A percentile compares a stretch with the other conserved stretches of the same genome.
Conservation (phyloP, 352 stramenopile genomes). For the Paralagenidium karlingii region DNA sequence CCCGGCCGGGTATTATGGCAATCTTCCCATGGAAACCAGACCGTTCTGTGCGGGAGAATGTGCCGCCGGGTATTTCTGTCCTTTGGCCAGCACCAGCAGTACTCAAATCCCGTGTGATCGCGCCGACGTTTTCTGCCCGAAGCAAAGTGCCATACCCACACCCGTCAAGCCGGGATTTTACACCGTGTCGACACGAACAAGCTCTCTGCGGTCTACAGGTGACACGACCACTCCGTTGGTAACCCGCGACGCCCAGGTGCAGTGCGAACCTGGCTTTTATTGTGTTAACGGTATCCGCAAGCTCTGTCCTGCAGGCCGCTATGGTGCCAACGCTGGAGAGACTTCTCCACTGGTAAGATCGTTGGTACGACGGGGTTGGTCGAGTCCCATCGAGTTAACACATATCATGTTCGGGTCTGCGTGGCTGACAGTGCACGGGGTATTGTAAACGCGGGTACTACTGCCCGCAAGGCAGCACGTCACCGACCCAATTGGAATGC, state of each 20-base stretch:
- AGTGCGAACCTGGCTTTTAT: constrained; percentile 57
- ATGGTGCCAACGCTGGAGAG: constrained; percentile 26
- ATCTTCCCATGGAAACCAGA: constrained; percentile 14
- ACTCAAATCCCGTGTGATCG: constrained; percentile 16
- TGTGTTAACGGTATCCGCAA: constrained; percentile 34
- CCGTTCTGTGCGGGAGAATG: constrained; percentile 26
- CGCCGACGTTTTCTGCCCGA: constrained; percentile 42
- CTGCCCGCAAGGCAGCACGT: constrained; percentile 36
- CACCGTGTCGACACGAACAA: constrained; percentile 9
- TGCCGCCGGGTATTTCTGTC: constrained; percentile 42
- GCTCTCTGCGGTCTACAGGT: too few relatives aligned
- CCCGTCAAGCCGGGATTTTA: constrained; percentile 52
- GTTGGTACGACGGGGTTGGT: too few relatives aligned
- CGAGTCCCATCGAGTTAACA: not conserved
- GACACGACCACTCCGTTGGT: not conserved
- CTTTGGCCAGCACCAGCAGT: constrained; percentile 36
- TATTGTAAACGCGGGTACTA: constrained; percentile 54
- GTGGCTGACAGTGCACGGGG: constrained; percentile 29
- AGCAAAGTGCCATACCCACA: constrained; percentile 31
- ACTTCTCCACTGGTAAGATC: constrained; percentile 14
- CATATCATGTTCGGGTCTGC: not conserved
- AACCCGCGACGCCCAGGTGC: constrained; percentile 21
- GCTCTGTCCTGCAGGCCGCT: constrained; percentile 47
- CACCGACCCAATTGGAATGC: constrained; percentile 23
- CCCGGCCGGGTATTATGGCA: constrained; percentile 30